A percentile compares a stretch with the other conserved stretches of the same genome.
These are phyloP conservation scores for Nothophytophthora sp. DNA, from an alignment of 352 stramenopile species.

Conservation along the genomic window DNA sequence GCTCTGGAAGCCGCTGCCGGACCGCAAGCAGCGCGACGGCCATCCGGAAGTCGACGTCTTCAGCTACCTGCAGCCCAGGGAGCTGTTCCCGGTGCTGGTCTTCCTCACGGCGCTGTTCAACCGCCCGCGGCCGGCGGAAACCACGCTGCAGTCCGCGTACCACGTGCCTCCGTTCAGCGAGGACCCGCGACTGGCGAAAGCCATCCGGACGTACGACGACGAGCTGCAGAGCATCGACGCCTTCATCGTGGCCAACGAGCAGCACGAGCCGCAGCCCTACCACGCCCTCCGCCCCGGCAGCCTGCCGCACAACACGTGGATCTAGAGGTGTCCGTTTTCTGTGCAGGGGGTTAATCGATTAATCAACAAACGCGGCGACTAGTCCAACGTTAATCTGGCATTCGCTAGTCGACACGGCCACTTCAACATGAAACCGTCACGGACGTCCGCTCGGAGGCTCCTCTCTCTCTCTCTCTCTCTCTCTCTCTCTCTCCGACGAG, in stretches of 20 bases:
- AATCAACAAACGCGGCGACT: too few species aligned
- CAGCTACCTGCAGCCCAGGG: conserved; percentile 19
- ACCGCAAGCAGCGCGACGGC: conserved; percentile 21
- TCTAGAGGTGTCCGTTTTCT: too few species aligned
- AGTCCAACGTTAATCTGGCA: too few species aligned
- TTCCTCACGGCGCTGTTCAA: conserved; percentile 37
- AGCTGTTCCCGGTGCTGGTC: conserved; percentile 25
- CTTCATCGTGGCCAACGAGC: conserved; percentile 25
- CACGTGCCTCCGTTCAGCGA: conserved; percentile 18
- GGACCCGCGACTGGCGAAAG: conserved; percentile 21
- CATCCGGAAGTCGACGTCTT: conserved; percentile 31
- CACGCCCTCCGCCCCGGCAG: conserved; percentile 29
- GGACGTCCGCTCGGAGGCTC: too few species aligned
- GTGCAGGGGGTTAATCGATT: too few species aligned
- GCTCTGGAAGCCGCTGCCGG: conserved; percentile 45
- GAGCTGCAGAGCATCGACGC: conserved; percentile 28
- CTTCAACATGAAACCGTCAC: conserved; percentile 18
- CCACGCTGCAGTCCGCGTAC: conserved; percentile 32
- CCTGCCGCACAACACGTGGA: conserved; percentile 36
- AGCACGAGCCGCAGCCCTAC: conserved; percentile 27
- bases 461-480: too few species aligned
- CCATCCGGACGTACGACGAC: conserved; percentile 21
- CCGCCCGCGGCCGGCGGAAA: conserved; percentile 20
- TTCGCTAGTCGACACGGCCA: conserved; percentile 7
- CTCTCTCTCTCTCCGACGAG: too few species aligned